Evolutionary conservation across 805 yeast genomes (phyloP).

Genomic region (Nakazawaea ernobii): DNA sequence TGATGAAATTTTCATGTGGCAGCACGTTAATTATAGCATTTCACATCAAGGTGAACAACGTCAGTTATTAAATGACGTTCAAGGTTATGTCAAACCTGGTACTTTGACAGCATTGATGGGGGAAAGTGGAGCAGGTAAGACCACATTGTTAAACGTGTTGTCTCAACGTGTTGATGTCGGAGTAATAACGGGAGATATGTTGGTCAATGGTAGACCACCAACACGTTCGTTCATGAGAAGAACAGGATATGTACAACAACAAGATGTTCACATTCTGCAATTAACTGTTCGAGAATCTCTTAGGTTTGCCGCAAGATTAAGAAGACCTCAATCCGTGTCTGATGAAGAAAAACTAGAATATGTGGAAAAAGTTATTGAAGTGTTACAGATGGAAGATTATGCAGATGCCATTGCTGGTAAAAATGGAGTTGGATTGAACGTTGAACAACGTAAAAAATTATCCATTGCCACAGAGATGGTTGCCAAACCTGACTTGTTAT

Average conservation of each 20-base stretch:
- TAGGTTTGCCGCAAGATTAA: conserved; percentile 41
- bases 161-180: conserved; percentile 49
- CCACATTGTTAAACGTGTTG: conserved; percentile 48
- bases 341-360: conserved; percentile 37
- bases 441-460: conserved; percentile 48
- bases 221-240: conserved; percentile 45
- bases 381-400: conserved; percentile 36
- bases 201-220: conserved; percentile 45
- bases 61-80: conserved; percentile 36
- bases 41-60: conserved; percentile 37
- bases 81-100: conserved; percentile 47
- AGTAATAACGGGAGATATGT: conserved; percentile 49
- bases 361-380: conserved; percentile 34
- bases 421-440: conserved; percentile 44
- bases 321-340: conserved; percentile 35
- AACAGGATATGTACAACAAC: conserved; percentile 55
- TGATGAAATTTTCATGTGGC: conserved; percentile 56
- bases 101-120: conserved; percentile 58
- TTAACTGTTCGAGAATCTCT: conserved; percentile 48
- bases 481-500: conserved; percentile 45
- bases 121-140: conserved; percentile 62
- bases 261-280: conserved; percentile 44
- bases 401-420: conserved; percentile 48
- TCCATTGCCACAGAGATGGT: conserved; percentile 53
- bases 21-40: conserved; percentile 51